These are phyloP conservation scores for Schizochytrium sp. DNA, from an alignment of 108 stramenopile species.

Conservation along the genomic window DNA sequence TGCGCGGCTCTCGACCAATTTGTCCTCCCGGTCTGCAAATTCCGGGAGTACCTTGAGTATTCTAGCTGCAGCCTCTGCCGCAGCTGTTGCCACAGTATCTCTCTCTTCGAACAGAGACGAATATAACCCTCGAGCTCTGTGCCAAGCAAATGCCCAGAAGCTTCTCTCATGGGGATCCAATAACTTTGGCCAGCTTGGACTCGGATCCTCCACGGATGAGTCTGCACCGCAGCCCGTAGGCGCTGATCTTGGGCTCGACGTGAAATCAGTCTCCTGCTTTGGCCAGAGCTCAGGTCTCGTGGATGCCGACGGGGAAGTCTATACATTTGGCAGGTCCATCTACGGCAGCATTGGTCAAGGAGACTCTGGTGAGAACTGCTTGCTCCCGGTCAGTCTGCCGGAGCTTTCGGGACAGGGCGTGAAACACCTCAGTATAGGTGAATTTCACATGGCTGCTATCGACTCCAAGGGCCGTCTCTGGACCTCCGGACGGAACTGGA, in stretches of 20 bases:
- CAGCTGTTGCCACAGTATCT: background rate
- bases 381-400: slow-evolving; percentile 16
- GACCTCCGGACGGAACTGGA: slow-evolving; percentile 57
- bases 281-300: background rate
- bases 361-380: background rate
- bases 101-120: too few relatives aligned
- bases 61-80: background rate
- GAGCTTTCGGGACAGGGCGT: slow-evolving; percentile 23
- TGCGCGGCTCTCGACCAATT: too few relatives aligned
- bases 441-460: slow-evolving; percentile 18
- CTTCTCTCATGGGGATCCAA: slow-evolving; percentile 17
- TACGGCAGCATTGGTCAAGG: slow-evolving; percentile 58
- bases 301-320: background rate
- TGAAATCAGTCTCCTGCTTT: background rate
- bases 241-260: background rate
- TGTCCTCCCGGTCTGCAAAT: too few relatives aligned
- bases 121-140: background rate
- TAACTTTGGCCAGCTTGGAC: slow-evolving; percentile 36
- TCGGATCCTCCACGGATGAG: background rate
- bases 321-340: slow-evolving; percentile 24
- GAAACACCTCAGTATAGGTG: background rate
- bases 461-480: slow-evolving; percentile 50
- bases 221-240: background rate
- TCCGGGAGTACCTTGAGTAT: background rate
- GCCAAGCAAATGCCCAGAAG: background rate